Percentiles rank a stretch among this genome's conserved stretches.
Evolutionary conservation across 2,329 filamentous ascomycete species (phyloP).

Genomic region (Cryphonectria parasitica): DNA sequence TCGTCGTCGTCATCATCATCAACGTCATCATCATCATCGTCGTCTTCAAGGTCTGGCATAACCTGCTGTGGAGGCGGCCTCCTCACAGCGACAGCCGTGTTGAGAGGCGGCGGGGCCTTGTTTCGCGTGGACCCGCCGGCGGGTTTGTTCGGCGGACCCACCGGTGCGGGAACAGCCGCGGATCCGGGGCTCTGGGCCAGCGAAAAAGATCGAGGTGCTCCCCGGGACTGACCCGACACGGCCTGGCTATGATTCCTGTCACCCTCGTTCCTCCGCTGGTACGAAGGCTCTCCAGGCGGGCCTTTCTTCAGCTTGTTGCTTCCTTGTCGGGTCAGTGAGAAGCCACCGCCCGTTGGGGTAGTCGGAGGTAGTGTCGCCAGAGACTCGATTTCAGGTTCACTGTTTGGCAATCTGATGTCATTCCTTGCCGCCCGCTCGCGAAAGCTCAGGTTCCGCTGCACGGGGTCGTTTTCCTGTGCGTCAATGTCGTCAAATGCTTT

Average conservation of each 20-base stretch:
- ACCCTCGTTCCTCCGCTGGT: constrained; percentile 46
- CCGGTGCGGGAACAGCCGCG: constrained; percentile 24
- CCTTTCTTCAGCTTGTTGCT: constrained; percentile 65
- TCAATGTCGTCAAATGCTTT: constrained; percentile 33
- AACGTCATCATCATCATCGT: constrained; percentile 23
- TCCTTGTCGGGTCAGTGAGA: constrained; percentile 50
- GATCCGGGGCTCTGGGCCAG: constrained; percentile 9
- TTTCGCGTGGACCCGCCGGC: constrained; percentile 27
- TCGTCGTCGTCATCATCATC: constrained; percentile 27
- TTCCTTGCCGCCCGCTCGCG: constrained; percentile 59
- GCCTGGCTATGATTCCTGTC: constrained; percentile 40
- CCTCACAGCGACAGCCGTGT: constrained; percentile 19
- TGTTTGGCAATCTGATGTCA: constrained; percentile 43
- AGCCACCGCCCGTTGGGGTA: constrained; percentile 38
- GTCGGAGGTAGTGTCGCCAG: constrained; percentile 36
- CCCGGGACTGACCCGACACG: constrained; percentile 9
- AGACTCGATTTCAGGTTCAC: constrained; percentile 30
- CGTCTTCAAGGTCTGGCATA: constrained; percentile 15
- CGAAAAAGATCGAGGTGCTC: constrained; percentile 8
- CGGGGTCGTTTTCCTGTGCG: constrained; percentile 41
- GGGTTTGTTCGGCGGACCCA: constrained; percentile 20
- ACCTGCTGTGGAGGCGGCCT: constrained; percentile 16
- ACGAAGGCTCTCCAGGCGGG: constrained; percentile 56
- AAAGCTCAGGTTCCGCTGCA: constrained; percentile 62
- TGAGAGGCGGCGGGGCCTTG: constrained; percentile 24